These are phyloP conservation scores for Naganishia friedmannii DNA, from an alignment of 768 basidiomycete genomes.

Conservation along the genomic window DNA sequence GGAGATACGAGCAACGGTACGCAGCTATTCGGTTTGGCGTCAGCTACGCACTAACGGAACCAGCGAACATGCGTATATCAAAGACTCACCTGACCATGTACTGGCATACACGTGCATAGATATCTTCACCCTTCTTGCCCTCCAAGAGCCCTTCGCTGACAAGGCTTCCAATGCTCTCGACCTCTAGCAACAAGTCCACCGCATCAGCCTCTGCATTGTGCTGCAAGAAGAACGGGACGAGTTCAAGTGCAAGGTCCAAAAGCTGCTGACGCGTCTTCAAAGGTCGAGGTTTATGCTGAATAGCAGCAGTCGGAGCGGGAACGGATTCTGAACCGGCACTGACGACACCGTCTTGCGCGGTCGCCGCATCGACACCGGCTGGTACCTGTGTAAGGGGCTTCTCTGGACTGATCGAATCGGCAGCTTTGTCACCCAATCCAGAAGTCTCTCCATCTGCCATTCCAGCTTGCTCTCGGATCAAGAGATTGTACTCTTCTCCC, in stretches of 20 bases:
- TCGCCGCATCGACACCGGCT: not conserved
- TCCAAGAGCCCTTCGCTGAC: constrained; percentile 66
- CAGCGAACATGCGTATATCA: not conserved
- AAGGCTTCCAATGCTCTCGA: constrained; percentile 82
- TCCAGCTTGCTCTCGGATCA: constrained; percentile 30
- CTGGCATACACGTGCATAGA: constrained; percentile 80
- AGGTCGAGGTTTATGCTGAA: constrained; percentile 19
- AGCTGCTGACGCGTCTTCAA: constrained; percentile 61
- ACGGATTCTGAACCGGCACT: constrained; percentile 5
- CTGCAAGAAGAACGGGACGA: constrained; percentile 79
- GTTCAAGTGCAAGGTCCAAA: constrained; percentile 70
- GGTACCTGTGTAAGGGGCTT: constrained; percentile 13
- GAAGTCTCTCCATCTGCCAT: constrained; percentile 15
- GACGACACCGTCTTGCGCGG: constrained; percentile 17
- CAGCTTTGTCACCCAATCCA: not conserved
- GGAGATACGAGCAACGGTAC: constrained; percentile 86
- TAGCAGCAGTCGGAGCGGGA: constrained; percentile 13
- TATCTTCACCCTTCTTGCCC: constrained; percentile 60
- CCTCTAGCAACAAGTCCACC: constrained; percentile 87
- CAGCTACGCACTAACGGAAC: not conserved
- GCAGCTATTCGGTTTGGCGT: constrained; percentile 56
- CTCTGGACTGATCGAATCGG: not conserved
- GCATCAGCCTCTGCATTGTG: constrained; percentile 99
- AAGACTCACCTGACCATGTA: constrained; percentile 84
- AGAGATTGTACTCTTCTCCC: constrained; percentile 75